Base-by-base conservation (phyloP, 2,329 filamentous ascomycete genomes). In the Sordariomycetes sp. region DNA sequence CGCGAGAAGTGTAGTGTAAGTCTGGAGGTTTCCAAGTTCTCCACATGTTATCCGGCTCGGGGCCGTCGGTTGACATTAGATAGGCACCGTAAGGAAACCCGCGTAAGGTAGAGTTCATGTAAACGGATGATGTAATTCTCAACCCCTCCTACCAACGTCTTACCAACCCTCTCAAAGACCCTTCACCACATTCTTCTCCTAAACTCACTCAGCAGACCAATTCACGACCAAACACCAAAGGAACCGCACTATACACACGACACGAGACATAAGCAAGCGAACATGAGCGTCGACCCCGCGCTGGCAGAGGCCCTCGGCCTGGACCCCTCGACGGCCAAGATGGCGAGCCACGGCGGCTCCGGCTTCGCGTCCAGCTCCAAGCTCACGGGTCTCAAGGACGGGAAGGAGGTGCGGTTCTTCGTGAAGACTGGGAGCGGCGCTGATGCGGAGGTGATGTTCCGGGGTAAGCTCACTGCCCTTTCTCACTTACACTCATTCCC, bases 321-420 rank as follows among this genome's bases (percentile, higher is more conserved):
- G 6, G 76, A 86, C 58, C 69, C 78, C 0, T 69, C 70, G 17
- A 70, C 68, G 25, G 78, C 83, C 34, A 78, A 71, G 51, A 77
- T 89, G 13, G 71, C 76, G 1, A 72, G 79, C 3, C 79, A 85
- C 60, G 86, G 85, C 58, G 80, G 83, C 53, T 86, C 85, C 1
- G 84, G 84, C 50, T 87, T 87, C 61, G 76, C 86, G 1, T 83
- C 82, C 0, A 88, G 86, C 0, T 85, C 79, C 58, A 87, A 84
- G 66, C 64, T 79, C 56, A 71, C 71, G 15, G 68, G 71, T 2
- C 68, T 72, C 2, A 62, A 68, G 17, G 71, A 81, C 62, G 81
- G 78, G 34, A 71, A 71, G 51, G 70, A 75, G 1, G 74, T 72
- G 61, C 70, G 74, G 22, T 90, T 79, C 64, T 92, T 91, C 67